Evolutionary conservation across 2,329 filamentous ascomycete genomes (phyloP).

Genomic region (Erysiphe pulchra): DNA sequence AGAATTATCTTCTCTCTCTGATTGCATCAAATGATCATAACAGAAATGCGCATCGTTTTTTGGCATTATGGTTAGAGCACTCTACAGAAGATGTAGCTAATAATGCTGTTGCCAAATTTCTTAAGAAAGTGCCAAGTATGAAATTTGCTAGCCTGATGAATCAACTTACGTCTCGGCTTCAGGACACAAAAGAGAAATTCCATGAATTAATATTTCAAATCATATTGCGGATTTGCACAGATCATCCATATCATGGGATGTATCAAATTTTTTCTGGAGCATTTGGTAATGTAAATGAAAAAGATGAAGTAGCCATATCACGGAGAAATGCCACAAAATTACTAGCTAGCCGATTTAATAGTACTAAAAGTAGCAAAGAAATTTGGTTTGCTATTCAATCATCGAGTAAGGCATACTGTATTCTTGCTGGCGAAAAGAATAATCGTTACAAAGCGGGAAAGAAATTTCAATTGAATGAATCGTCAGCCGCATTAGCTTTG

Average conservation of each 20-base stretch:
- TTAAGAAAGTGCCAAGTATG: constrained; percentile 54
- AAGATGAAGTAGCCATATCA: constrained; percentile 49
- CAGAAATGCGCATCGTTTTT: constrained; percentile 74
- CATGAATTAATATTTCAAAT: constrained; percentile 50
- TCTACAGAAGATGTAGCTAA: constrained; percentile 56
- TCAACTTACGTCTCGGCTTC: constrained; percentile 77
- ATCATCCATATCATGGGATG: constrained; percentile 93
- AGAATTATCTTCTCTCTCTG: constrained; percentile 77
- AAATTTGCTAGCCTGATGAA: constrained; percentile 92
- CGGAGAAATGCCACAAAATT: constrained; percentile 47
- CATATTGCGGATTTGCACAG: constrained; percentile 60
- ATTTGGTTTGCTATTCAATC: constrained; percentile 51
- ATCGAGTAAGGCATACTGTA: constrained; percentile 40
- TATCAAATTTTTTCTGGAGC: constrained; percentile 81
- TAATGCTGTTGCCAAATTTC: constrained; percentile 41
- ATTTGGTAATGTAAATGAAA: constrained; percentile 38
- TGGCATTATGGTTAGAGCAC: constrained; percentile 79
- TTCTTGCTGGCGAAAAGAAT: constrained; percentile 38
- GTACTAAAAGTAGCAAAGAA: constrained; percentile 21
- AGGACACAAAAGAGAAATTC: constrained; percentile 43
- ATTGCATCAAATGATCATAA: constrained; percentile 69
- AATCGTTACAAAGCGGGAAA: constrained; percentile 40
- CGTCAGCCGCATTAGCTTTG: constrained; percentile 34
- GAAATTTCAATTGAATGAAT: constrained; percentile 36
- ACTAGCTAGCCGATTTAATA: constrained; percentile 32